phyloP scores from a whole-genome alignment of 441 rosid species.

The Euphorbia corollata region DNA sequence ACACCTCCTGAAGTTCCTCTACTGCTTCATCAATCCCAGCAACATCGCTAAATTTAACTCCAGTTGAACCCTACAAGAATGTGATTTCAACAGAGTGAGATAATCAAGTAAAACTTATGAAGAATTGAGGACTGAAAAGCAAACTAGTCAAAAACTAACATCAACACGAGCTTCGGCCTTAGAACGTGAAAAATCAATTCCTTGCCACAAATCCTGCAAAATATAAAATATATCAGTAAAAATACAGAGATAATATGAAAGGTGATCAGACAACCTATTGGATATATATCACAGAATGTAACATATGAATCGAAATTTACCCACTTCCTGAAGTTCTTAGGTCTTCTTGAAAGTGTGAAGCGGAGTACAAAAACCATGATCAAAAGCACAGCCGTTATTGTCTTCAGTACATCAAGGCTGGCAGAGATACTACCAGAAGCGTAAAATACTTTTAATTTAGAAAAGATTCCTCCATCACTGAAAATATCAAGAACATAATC shows the following conservation, averaged over 20 bases:
- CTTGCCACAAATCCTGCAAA: conserved; percentile 90
- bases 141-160: conserved; percentile 38
- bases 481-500: conserved; percentile 56
- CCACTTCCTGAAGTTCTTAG: conserved; percentile 96
- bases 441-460: conserved; percentile 56
- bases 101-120: conserved; percentile 17
- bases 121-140: conserved; percentile 8
- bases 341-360: conserved; percentile 83
- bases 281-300: conserved; percentile 4
- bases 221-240: conserved; percentile 16
- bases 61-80: conserved; percentile 77
- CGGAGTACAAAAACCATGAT: conserved; percentile 84
- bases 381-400: conserved; percentile 60
- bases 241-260: conserved; percentile 9
- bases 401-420: conserved; percentile 70
- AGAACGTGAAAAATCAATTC: conserved; percentile 89
- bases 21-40: conserved; percentile 99
- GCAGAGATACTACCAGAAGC: conserved; percentile 74
- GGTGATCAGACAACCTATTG: conserved; percentile 11
- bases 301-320: conserved; percentile 35
- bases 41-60: conserved; percentile 76
- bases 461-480: conserved; percentile 57
- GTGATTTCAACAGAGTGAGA: conserved; percentile 20
- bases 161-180: conserved; percentile 99
- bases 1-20: conserved; percentile 95